Evolutionary conservation across 768 basidiomycete genomes (phyloP).

Genomic region (Leccinellum albellum): DNA sequence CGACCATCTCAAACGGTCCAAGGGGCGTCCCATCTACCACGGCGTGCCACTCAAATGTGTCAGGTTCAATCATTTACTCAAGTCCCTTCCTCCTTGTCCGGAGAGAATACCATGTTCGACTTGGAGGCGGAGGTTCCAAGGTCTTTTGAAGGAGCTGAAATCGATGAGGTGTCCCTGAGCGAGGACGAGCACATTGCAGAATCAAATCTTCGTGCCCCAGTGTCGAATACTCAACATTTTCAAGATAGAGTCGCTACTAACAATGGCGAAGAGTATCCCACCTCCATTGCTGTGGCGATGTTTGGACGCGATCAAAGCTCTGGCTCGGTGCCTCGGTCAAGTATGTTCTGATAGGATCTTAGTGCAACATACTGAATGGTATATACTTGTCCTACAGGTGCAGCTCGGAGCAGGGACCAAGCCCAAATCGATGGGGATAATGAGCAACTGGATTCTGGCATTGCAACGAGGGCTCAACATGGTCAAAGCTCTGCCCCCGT

Average conservation of each 20-base stretch:
- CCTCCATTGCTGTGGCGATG: neutral
- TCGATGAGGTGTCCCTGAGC: neutral
- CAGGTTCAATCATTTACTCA: no score
- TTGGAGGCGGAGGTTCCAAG: no score
- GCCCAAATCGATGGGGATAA: neutral
- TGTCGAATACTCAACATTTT: neutral
- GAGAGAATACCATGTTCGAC: no score
- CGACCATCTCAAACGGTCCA: no score
- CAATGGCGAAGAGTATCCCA: neutral
- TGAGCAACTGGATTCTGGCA: neutral
- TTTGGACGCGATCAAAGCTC: neutral
- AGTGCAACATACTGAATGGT: neutral
- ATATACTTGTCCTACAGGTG: neutral
- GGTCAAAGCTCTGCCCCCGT: neutral
- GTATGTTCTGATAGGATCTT: neutral
- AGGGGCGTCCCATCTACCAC: no score
- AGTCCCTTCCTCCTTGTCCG: no score
- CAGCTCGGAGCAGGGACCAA: no score
- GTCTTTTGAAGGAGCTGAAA: no score
- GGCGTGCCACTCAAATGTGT: no score
- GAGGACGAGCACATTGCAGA: neutral
- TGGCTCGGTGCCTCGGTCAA: no score
- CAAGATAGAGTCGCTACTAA: neutral
- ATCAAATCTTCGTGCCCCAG: neutral
- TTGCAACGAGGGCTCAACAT: neutral